Evolutionary conservation across 495 filamentous ascomycete genomes (phyloP).

Genomic region (Xylaria bambusicola): DNA sequence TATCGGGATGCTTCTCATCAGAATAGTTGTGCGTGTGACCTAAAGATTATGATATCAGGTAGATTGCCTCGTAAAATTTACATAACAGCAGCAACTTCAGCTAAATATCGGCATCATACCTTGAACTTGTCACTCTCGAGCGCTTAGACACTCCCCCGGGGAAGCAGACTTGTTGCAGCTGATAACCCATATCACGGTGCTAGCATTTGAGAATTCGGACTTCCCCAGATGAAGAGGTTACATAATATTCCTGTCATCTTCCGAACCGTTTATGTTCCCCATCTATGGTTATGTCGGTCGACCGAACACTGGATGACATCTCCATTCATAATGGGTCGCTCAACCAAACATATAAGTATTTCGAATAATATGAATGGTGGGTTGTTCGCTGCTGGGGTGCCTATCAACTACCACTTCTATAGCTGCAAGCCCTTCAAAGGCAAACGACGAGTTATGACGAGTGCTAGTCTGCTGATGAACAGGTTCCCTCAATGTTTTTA

Average conservation of each 20-base stretch:
- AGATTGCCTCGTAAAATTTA: conserved; percentile 14
- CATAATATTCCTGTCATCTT: neutral
- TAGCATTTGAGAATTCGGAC: neutral
- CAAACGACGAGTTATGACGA: conserved; percentile 33
- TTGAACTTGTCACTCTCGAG: neutral
- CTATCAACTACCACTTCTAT: no score
- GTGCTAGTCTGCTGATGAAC: conserved; percentile 17
- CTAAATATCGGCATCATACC: neutral
- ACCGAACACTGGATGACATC: conserved; percentile 29
- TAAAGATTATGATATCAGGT: neutral
- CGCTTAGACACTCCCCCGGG: conserved; percentile 1
- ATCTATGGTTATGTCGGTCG: no score
- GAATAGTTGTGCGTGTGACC: conserved; percentile 3
- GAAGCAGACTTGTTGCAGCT: neutral
- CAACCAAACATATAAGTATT: no score
- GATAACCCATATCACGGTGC: neutral
- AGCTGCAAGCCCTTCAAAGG: no score
- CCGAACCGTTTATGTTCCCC: neutral
- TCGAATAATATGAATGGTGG: no score
- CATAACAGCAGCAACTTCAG: neutral
- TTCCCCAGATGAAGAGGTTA: neutral
- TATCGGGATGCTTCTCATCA: neutral
- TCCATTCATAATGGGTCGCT: no score
- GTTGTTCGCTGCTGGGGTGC: no score
- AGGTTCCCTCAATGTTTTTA: conserved; percentile 38